Evolutionary conservation across 257 asterid species (phyloP), one percentile per base, ranked within the genome.

Genomic region (Solanum lycopersicoides): DNA sequence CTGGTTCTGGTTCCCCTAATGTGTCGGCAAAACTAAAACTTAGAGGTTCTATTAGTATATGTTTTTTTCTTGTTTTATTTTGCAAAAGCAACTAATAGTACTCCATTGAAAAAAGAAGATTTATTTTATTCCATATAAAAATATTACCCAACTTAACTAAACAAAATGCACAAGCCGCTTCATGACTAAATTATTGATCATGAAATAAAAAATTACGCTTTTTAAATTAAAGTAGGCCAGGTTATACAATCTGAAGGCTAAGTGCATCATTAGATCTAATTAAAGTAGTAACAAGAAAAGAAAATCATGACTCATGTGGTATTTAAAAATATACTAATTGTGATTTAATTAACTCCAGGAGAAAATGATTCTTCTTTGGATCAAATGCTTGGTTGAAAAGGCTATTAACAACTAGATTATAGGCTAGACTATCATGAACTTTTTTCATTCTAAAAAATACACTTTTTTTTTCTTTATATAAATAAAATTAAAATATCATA

Each of bases 21-120:
- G 83, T 90, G 91, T 93, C 92, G 91, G 92, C 93, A 91, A 25
- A 65, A 23, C 20, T 25, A 66, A 50, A 20, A 56, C 75, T 60
- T 47, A 44, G 76, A 45, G 68, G 41, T 37, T 25, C 47, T 30
- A 30, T 39, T 35, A 77, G 20, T 28, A 41, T 0, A 35, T 0
- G 39, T n/a, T 63, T 18, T 35, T 60, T 59, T 59, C 23, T 47
- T 9, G 39, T 47, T 50, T 82, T 82, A 82, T 50, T 80, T 80
- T 47, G 63, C 39, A 25, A 32, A 32, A 77, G 39, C 50, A 45
- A 79, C 9, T 79, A 14, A 28, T 45, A 77, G 13, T 77, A 9
- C 1, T 7, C 85, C 42, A 47, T 18, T 18, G 42, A 50, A 3
- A 82, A 47, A 50, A 32, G 60, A 82, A 79, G 7, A 30, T 30